Percentiles rank a stretch among this genome's conserved stretches.
Evolutionary conservation across 139 green algal species (phyloP).

Genomic region (Coelastrella sp.): DNA sequence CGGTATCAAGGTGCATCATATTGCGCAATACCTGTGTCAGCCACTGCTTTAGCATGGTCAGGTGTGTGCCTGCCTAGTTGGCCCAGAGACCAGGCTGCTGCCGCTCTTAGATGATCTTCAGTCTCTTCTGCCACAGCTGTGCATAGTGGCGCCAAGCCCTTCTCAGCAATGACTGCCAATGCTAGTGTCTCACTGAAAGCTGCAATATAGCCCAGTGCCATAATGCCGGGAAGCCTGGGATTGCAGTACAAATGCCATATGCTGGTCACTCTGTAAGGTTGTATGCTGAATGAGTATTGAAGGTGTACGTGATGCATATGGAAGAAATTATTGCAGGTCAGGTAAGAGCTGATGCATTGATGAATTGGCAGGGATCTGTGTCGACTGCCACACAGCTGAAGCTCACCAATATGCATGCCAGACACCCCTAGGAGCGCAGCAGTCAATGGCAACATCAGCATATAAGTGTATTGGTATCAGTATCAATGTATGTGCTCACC

Average conservation of each 20-base stretch:
- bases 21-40: constrained; percentile 82
- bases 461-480: too few species aligned
- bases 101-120: constrained; percentile 86
- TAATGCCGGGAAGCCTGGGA: constrained; percentile 83
- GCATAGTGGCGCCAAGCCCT: constrained; percentile 79
- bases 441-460: background rate
- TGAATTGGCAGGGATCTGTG: too few species aligned
- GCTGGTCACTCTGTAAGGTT: too few species aligned
- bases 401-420: too few species aligned
- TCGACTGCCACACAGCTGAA: too few species aligned
- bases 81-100: constrained; percentile 80
- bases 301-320: background rate
- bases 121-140: constrained; percentile 76
- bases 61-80: constrained; percentile 87
- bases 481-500: constrained; percentile 29
- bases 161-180: constrained; percentile 85
- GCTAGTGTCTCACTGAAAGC: constrained; percentile 90
- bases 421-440: too few species aligned
- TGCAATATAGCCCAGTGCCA: constrained; percentile 91
- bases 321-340: too few species aligned
- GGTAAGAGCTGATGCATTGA: too few species aligned
- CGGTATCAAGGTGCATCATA: too few species aligned
- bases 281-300: too few species aligned
- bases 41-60: constrained; percentile 90
- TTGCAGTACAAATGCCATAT: too few species aligned